Percentiles rank a stretch among this genome's conserved stretches.
Evolutionary conservation across 1,139 yeast species (phyloP).

Genomic region (Yamadazyma diddensiae): DNA sequence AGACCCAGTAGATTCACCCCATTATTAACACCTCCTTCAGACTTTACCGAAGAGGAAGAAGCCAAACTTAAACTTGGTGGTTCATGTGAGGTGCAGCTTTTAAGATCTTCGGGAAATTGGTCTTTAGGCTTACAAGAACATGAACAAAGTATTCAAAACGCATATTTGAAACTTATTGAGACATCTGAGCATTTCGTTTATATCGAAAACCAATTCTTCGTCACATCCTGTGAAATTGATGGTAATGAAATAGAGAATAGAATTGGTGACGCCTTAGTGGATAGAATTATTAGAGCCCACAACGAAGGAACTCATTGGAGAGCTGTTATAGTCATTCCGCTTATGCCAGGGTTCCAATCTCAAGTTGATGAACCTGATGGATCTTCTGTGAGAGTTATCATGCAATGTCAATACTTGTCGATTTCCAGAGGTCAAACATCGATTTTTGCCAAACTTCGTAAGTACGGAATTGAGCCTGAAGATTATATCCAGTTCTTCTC

Average conservation of each 20-base stretch:
- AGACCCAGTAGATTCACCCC: slow-evolving; percentile 95
- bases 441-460: slow-evolving; percentile 76
- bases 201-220: slow-evolving; percentile 91
- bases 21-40: slow-evolving; percentile 87
- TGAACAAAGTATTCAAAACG: slow-evolving; percentile 90
- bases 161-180: slow-evolving; percentile 86
- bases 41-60: slow-evolving; percentile 71
- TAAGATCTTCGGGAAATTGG: slow-evolving; percentile 92
- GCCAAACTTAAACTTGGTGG: slow-evolving; percentile 65
- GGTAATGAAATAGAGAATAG: slow-evolving; percentile 83
- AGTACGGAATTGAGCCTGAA: slow-evolving; percentile 81
- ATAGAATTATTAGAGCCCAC: slow-evolving; percentile 86
- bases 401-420: slow-evolving; percentile 95
- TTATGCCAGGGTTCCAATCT: slow-evolving; percentile 97
- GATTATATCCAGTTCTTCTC: slow-evolving; percentile 92
- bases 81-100: slow-evolving; percentile 85
- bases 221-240: slow-evolving; percentile 84
- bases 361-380: slow-evolving; percentile 94
- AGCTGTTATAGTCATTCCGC: slow-evolving; percentile 86
- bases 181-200: slow-evolving; percentile 90
- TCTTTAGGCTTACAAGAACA: slow-evolving; percentile 81
- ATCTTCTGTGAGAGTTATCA: slow-evolving; percentile 87
- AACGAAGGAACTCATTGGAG: slow-evolving; percentile 78
- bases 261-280: slow-evolving; percentile 95
- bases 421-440: slow-evolving; percentile 91